phyloP scores from a whole-genome alignment of 208 protist species.

The Acanthamoeba royreba region DNA sequence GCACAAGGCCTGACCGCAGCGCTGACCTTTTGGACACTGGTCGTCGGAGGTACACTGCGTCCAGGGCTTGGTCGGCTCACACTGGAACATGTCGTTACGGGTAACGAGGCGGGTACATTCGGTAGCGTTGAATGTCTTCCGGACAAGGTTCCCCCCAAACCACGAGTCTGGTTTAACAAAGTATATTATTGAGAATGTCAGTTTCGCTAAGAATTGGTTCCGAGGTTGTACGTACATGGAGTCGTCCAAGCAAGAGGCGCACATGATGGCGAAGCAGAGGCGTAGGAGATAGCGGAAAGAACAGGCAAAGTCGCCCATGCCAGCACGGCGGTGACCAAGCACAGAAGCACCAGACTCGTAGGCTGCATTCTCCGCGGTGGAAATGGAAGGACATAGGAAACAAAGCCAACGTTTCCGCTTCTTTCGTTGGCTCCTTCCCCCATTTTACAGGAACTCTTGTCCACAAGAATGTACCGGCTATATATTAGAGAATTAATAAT shows the following conservation, averaged over 20 bases:
- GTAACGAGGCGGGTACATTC: neutral
- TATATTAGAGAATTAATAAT: no score
- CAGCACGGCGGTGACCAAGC: neutral
- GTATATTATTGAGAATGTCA: neutral
- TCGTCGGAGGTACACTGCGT: neutral
- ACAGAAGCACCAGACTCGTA: neutral
- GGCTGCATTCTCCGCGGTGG: no score
- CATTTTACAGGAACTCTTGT: no score
- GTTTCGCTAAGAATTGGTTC: neutral
- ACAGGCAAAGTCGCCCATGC: neutral
- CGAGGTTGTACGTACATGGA: neutral
- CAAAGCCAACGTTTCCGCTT: no score
- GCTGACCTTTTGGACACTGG: neutral
- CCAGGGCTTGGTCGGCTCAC: neutral
- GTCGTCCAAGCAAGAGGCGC: neutral
- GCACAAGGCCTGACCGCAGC: neutral
- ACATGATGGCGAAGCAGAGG: no score
- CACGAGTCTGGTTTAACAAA: neutral
- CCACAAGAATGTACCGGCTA: no score
- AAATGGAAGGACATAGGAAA: no score
- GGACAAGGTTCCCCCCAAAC: neutral
- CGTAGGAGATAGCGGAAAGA: neutral
- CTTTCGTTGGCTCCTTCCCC: no score
- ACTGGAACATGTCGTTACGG: neutral
- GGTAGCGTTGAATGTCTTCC: neutral